Evolutionary conservation across 2,329 filamentous ascomycete genomes (phyloP).

Genomic region (Epichloe scottii): DNA sequence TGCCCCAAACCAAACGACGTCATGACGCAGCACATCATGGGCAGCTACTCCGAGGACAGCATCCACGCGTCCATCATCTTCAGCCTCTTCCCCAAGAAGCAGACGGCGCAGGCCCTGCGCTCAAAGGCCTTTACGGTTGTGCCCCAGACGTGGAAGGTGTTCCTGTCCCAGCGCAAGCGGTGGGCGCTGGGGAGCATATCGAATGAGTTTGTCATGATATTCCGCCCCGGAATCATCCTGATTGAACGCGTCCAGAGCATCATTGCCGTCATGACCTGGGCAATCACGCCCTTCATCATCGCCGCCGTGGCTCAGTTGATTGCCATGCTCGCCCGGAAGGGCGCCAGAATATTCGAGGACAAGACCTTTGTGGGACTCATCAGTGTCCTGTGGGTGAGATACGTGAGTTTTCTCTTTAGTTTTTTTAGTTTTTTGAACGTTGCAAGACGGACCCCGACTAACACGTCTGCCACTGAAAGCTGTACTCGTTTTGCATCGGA

Average conservation of each 20-base stretch:
- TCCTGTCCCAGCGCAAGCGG: slow-evolving; percentile 34
- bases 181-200: slow-evolving; percentile 36
- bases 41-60: slow-evolving; percentile 35
- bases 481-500: slow-evolving; percentile 29
- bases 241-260: slow-evolving; percentile 32
- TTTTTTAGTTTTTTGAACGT: not conserved
- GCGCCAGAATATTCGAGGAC: slow-evolving; percentile 21
- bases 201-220: slow-evolving; percentile 37
- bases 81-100: slow-evolving; percentile 29
- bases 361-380: slow-evolving; percentile 25
- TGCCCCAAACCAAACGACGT: slow-evolving; percentile 35
- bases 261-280: slow-evolving; percentile 34
- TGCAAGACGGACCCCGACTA: not conserved
- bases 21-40: slow-evolving; percentile 36
- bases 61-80: slow-evolving; percentile 37
- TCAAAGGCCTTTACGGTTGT: slow-evolving; percentile 35
- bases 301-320: slow-evolving; percentile 25
- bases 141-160: slow-evolving; percentile 31
- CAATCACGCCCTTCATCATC: slow-evolving; percentile 32
- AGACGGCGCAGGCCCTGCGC: slow-evolving; percentile 32
- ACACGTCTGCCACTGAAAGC: slow-evolving; percentile 10
- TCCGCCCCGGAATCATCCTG: slow-evolving; percentile 26
- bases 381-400: slow-evolving; percentile 23
- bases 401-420: slow-evolving; percentile 20
- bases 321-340: slow-evolving; percentile 21